A percentile compares a stretch with the other conserved stretches of the same genome.
Conservation (phyloP, 2,329 filamentous ascomycete species). For the Cladophialophora chaetospira region DNA sequence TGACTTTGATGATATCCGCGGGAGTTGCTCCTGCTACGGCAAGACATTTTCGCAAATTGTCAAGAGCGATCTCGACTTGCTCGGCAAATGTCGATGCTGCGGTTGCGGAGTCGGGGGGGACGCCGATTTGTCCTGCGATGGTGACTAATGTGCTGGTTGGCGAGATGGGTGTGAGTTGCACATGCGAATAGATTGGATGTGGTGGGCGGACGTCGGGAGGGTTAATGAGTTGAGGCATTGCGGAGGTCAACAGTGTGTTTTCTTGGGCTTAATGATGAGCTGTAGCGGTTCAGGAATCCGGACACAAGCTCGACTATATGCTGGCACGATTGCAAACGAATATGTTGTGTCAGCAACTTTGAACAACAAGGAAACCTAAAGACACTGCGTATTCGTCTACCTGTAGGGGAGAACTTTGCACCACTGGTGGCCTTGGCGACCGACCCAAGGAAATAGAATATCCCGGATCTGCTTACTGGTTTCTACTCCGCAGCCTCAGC, state of each 20-base stretch:
- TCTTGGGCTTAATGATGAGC: too few relatives aligned
- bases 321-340: too few relatives aligned
- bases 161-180: slow-evolving; percentile 18
- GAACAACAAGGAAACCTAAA: too few relatives aligned
- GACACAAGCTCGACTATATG: too few relatives aligned
- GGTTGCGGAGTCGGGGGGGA: slow-evolving; percentile 1
- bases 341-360: too few relatives aligned
- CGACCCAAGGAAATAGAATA: too few relatives aligned
- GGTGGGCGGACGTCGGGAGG: slow-evolving; percentile 19
- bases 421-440: too few relatives aligned
- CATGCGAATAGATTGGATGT: slow-evolving; percentile 22
- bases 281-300: too few relatives aligned
- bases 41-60: slow-evolving; percentile 25
- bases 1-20: slow-evolving; percentile 24
- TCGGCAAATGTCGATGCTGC: slow-evolving; percentile 11
- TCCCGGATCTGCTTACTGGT: too few relatives aligned
- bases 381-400: too few relatives aligned
- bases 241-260: not conserved
- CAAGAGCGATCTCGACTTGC: slow-evolving; percentile 25
- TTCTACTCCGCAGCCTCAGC: too few relatives aligned
- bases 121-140: slow-evolving; percentile 26
- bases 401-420: too few relatives aligned
- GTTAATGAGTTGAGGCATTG: slow-evolving; percentile 20
- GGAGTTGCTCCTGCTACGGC: slow-evolving; percentile 21
- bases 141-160: slow-evolving; percentile 17